Evolutionary conservation across 495 filamentous ascomycete genomes (phyloP).

Genomic region (Aspergillus wentii): DNA sequence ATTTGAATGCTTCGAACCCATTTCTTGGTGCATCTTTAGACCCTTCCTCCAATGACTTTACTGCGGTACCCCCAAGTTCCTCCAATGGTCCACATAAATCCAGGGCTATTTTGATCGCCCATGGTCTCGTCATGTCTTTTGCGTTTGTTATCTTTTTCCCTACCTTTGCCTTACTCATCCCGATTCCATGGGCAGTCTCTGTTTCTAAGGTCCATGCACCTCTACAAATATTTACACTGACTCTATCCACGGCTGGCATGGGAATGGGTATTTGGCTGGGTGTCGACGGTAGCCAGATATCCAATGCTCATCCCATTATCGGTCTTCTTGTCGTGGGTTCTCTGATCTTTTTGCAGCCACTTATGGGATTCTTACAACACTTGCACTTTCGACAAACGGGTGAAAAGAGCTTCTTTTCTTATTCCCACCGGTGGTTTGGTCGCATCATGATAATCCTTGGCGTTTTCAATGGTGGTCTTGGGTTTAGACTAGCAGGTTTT

Average conservation of each 20-base stretch:
- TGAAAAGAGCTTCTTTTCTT: slow-evolving; percentile 43
- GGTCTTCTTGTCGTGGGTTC: slow-evolving; percentile 51
- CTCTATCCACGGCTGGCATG: slow-evolving; percentile 53
- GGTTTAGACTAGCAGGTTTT: slow-evolving; percentile 47
- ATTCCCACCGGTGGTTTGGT: slow-evolving; percentile 85
- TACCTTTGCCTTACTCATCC: slow-evolving; percentile 35
- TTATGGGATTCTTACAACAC: slow-evolving; percentile 60
- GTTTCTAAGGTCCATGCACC: slow-evolving; percentile 45
- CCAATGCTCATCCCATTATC: slow-evolving; percentile 37
- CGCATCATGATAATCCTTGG: slow-evolving; percentile 63
- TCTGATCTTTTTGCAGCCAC: slow-evolving; percentile 56
- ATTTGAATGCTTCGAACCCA: slow-evolving; percentile 51
- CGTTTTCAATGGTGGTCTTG: slow-evolving; percentile 66
- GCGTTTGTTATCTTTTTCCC: slow-evolving; percentile 43
- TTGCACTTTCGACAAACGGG: slow-evolving; percentile 40
- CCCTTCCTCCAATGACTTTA: slow-evolving; percentile 3
- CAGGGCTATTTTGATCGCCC: slow-evolving; percentile 21
- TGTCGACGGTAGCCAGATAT: slow-evolving; percentile 9
- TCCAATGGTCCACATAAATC: neutral
- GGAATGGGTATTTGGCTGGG: slow-evolving; percentile 52
- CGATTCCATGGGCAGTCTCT: slow-evolving; percentile 21
- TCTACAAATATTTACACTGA: slow-evolving; percentile 53
- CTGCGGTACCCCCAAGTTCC: neutral
- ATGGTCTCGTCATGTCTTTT: slow-evolving; percentile 33
- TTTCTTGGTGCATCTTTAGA: slow-evolving; percentile 45